Percentiles rank a stretch among this genome's conserved stretches.
Conservation (phyloP, 352 stramenopile genomes). For the Globisporangium middletonii region DNA sequence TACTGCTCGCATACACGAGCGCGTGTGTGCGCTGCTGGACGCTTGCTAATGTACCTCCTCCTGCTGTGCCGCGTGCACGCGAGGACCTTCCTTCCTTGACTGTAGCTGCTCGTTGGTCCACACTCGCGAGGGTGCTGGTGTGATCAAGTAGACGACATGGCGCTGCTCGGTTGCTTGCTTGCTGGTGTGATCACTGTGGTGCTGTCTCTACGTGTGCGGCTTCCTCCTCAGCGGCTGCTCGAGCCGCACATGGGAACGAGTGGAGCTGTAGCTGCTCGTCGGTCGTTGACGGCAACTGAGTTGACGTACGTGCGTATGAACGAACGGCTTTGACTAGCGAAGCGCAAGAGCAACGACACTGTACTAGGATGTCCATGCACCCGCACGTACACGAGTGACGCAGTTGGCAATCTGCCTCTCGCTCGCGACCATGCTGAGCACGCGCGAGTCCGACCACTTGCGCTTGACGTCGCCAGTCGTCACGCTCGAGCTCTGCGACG, state of each 20-base stretch:
- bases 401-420: neutral
- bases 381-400: neutral
- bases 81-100: no score
- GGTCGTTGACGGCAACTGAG: no score
- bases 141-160: no score
- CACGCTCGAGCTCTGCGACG: neutral
- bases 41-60: neutral
- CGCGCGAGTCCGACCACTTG: neutral
- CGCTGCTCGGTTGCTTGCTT: neutral
- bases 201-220: neutral
- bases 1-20: no score
- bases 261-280: neutral
- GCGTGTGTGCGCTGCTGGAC: neutral
- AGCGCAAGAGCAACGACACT: neutral
- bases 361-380: slow-evolving; percentile 10
- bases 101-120: no score
- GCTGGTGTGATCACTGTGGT: neutral
- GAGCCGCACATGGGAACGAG: neutral
- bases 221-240: neutral
- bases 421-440: neutral
- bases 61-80: neutral
- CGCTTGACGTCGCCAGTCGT: neutral
- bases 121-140: no score
- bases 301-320: no score
- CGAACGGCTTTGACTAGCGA: neutral